A percentile compares a stretch with the other conserved stretches of the same genome.
phyloP scores from a whole-genome alignment of 306 rosid species.

The Vigna trinervia region DNA sequence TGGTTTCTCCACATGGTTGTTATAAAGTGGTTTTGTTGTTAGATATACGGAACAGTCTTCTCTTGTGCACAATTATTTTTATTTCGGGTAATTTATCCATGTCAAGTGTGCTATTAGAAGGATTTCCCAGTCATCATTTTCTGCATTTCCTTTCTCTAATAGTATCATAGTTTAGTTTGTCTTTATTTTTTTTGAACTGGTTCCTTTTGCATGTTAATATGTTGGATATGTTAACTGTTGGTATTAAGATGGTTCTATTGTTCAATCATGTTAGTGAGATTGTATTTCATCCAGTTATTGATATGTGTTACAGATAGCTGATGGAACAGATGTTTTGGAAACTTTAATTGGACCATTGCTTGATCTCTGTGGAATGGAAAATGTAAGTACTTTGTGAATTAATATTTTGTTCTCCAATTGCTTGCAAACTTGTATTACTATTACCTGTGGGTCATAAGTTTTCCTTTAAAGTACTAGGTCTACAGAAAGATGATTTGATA shows the following conservation, averaged over 20 bases:
- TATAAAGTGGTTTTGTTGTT: conserved; percentile 3
- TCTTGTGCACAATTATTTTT: background rate
- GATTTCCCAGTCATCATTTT: background rate
- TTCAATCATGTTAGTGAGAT: conserved; percentile 35
- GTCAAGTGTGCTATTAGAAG: background rate
- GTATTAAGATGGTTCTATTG: conserved; percentile 32
- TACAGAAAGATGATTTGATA: conserved; percentile 24
- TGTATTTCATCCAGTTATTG: conserved; percentile 40
- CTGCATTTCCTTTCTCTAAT: conserved; percentile 14
- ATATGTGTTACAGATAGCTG: conserved; percentile 65
- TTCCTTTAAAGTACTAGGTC: conserved; percentile 32
- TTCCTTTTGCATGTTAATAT: conserved; percentile 29
- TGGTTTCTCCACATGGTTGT: conserved; percentile 1
- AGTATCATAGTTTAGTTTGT: background rate
- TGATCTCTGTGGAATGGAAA: conserved; percentile 72
- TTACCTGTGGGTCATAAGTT: conserved; percentile 4
- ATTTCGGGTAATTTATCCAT: conserved; percentile 7
- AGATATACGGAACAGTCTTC: background rate
- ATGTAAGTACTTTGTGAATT: conserved; percentile 64
- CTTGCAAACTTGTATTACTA: conserved; percentile 18
- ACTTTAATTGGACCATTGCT: conserved; percentile 71
- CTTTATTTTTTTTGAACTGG: background rate
- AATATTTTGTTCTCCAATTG: conserved; percentile 35
- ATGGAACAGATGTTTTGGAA: conserved; percentile 69
- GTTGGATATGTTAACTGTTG: conserved; percentile 22